phyloP scores from a whole-genome alignment of 768 basidiomycete species.

The Termitomyces sp. region DNA sequence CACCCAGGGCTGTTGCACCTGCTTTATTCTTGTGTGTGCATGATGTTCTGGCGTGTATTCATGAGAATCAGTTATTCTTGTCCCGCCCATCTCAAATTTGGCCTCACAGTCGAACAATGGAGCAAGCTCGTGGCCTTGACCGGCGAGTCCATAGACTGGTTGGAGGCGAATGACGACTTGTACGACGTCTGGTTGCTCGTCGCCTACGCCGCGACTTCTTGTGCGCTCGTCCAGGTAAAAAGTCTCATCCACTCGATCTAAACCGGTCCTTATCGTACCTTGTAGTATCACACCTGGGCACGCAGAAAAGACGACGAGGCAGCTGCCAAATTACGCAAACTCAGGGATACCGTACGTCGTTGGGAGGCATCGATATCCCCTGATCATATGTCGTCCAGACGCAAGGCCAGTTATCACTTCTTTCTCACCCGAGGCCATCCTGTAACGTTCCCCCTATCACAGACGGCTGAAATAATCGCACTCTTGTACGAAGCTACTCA shows the following conservation, averaged over 20 bases:
- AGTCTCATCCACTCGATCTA: slow-evolving; percentile 11
- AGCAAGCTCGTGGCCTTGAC: slow-evolving; percentile 64
- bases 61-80: slow-evolving; percentile 95
- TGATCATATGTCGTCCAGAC: slow-evolving; percentile 91
- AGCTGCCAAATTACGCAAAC: slow-evolving; percentile 64
- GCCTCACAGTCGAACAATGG: slow-evolving; percentile 78
- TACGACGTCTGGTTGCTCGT: slow-evolving; percentile 88
- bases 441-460: slow-evolving; percentile 1
- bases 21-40: slow-evolving; percentile 82
- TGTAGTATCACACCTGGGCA: slow-evolving; percentile 91
- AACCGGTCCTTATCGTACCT: slow-evolving; percentile 3
- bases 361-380: slow-evolving; percentile 87
- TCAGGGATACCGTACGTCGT: slow-evolving; percentile 78
- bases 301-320: slow-evolving; percentile 74
- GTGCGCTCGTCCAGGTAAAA: slow-evolving; percentile 83
- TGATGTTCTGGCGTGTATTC: slow-evolving; percentile 98
- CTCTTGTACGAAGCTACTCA: slow-evolving; percentile 93
- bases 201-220: slow-evolving; percentile 82
- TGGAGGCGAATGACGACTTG: slow-evolving; percentile 69
- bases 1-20: slow-evolving; percentile 79
- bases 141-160: slow-evolving; percentile 84
- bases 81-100: slow-evolving; percentile 85
- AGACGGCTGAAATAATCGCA: slow-evolving; percentile 92
- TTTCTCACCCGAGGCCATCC: slow-evolving; percentile 6
- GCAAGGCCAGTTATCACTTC: slow-evolving; percentile 55